Evolutionary conservation across 1,284 basidiomycete species (phyloP).

Genomic region (Trametes polyzona): DNA sequence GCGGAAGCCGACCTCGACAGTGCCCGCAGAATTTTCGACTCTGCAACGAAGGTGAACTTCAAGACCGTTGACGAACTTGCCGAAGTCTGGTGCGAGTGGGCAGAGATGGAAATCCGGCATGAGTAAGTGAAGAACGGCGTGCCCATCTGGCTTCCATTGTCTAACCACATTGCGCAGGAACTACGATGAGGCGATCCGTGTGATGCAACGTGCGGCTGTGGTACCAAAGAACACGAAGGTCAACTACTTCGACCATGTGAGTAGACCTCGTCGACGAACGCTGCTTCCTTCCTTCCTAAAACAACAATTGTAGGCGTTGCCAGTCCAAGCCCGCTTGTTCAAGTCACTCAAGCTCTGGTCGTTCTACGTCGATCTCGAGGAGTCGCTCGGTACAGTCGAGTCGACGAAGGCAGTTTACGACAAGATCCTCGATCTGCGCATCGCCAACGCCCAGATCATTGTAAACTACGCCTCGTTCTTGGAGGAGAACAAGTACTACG

Average conservation of each 20-base stretch:
- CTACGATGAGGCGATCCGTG: conserved; percentile 92
- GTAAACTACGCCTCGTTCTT: conserved; percentile 97
- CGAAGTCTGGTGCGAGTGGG: conserved; percentile 99
- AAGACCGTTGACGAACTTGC: conserved; percentile 97
- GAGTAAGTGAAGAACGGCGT: conserved; percentile 63
- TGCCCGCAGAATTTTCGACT: conserved; percentile 92
- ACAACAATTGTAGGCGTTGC: conserved; percentile 58
- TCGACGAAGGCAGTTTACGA: conserved; percentile 94
- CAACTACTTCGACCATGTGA: conserved; percentile 94
- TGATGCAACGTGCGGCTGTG: conserved; percentile 95
- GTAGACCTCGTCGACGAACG: conserved; percentile 39
- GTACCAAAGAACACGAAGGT: conserved; percentile 90
- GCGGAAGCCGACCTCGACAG: conserved; percentile 84
- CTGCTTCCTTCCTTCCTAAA: background rate
- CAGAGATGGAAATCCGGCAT: conserved; percentile 96
- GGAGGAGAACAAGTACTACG: conserved; percentile 97
- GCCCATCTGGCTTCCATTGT: background rate
- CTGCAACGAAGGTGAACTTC: conserved; percentile 90
- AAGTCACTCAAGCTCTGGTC: conserved; percentile 99
- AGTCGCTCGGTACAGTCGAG: conserved; percentile 94
- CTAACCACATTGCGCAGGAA: conserved; percentile 58
- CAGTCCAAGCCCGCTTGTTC: conserved; percentile 91
- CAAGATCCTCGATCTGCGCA: conserved; percentile 95
- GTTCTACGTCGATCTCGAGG: conserved; percentile 97
- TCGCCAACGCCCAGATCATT: conserved; percentile 98